Evolutionary conservation across 768 basidiomycete genomes (phyloP).

Genomic region (Phanerodontia chrysosporium): DNA sequence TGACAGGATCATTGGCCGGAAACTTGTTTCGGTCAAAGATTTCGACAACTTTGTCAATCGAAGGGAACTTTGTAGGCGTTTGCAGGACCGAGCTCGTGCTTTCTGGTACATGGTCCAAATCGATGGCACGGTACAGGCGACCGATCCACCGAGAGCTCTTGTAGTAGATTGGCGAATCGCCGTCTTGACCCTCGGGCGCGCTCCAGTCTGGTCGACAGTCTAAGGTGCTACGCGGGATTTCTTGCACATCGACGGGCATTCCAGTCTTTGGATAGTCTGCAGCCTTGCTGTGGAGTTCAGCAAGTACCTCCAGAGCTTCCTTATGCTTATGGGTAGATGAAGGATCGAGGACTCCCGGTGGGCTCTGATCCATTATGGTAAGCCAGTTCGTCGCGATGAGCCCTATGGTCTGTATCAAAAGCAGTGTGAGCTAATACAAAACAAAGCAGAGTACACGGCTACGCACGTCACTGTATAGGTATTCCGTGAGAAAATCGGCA

Average conservation of each 20-base stretch:
- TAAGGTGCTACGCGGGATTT: conserved; percentile 38
- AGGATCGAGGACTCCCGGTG: conserved; percentile 37
- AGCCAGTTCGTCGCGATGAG: conserved; percentile 57
- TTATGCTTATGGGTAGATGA: conserved; percentile 36
- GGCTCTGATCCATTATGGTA: conserved; percentile 51
- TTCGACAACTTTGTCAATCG: neutral
- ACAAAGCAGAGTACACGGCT: neutral
- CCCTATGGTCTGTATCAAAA: conserved; percentile 41
- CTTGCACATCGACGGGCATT: conserved; percentile 19
- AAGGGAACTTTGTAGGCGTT: conserved; percentile 9
- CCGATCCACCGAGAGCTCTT: conserved; percentile 50
- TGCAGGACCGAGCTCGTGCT: conserved; percentile 2
- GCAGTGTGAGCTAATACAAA: neutral
- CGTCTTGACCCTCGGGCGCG: conserved; percentile 50
- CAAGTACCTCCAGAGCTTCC: conserved; percentile 26
- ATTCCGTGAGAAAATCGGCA: conserved; percentile 62
- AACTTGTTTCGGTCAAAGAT: neutral
- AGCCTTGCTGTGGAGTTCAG: conserved; percentile 53
- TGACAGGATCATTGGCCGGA: neutral
- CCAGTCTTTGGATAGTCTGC: conserved; percentile 58
- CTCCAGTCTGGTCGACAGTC: conserved; percentile 50
- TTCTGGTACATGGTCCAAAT: conserved; percentile 37
- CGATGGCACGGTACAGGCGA: conserved; percentile 50
- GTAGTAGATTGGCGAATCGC: conserved; percentile 35
- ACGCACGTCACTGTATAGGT: conserved; percentile 48